Conservation (phyloP, 352 stramenopile species). For the Pythium vanterpoolii region DNA sequence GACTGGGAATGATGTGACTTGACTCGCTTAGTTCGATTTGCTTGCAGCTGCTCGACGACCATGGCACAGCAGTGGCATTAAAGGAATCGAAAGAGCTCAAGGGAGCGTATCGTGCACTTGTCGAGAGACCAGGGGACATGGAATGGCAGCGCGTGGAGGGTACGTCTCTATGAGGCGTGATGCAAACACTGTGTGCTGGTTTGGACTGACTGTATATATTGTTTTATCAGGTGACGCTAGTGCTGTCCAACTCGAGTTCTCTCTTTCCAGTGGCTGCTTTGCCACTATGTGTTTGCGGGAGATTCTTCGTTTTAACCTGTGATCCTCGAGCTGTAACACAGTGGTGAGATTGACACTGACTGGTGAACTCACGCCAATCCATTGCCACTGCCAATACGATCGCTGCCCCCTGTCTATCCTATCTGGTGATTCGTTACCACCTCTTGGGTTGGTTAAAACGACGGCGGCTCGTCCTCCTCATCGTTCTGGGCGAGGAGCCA, state of each 20-base stretch:
- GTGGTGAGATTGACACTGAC: too few species aligned
- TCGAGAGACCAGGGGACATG: conserved; percentile 41
- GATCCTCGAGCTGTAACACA: conserved; percentile 5
- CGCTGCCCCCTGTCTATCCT: background rate
- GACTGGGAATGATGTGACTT: background rate
- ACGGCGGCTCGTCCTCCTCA: conserved; percentile 56
- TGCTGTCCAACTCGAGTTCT: conserved; percentile 44
- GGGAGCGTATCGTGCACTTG: conserved; percentile 53
- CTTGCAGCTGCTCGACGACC: conserved; percentile 42
- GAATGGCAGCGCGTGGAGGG: conserved; percentile 30
- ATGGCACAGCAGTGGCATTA: conserved; percentile 41
- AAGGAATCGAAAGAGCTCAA: conserved; percentile 42
- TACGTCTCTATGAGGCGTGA: background rate
- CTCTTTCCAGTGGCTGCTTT: conserved; percentile 60
- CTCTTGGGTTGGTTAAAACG: conserved; percentile 39
- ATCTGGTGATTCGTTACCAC: background rate
- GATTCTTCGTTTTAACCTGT: conserved; percentile 53
- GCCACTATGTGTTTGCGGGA: conserved; percentile 81
- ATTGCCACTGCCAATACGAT: background rate
- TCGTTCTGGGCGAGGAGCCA: conserved; percentile 47
- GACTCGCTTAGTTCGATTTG: background rate
- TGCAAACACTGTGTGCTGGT: background rate
- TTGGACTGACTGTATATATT: background rate
- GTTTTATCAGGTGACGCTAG: background rate
- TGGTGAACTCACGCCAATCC: background rate